These are phyloP conservation scores for Arbutus unedo DNA, from an alignment of 148 eudicot species.

Conservation along the genomic window DNA sequence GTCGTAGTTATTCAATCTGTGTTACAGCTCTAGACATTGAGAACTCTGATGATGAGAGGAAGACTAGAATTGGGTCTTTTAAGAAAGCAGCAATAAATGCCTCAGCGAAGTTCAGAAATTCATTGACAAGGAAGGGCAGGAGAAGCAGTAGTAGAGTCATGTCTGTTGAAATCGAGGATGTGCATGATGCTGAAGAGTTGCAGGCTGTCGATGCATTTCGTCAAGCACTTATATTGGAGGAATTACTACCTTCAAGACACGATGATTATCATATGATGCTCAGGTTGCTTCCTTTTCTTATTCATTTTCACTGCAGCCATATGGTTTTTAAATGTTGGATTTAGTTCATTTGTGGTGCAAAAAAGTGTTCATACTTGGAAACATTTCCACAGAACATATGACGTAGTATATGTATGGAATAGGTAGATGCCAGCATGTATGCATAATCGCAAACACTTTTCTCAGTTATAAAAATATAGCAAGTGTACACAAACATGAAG, in stretches of 20 bases:
- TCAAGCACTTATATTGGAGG: constrained; percentile 49
- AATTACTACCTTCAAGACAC: constrained; percentile 47
- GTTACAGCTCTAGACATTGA: constrained; percentile 26
- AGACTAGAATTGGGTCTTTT: constrained; percentile 59
- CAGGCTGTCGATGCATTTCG: constrained; percentile 56
- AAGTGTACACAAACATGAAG: not conserved
- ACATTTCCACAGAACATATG: not conserved
- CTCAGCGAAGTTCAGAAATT: constrained; percentile 77
- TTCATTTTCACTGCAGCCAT: not conserved
- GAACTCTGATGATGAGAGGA: constrained; percentile 56
- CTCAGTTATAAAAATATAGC: not conserved
- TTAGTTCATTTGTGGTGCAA: not conserved
- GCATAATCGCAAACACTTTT: not conserved
- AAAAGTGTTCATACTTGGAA: not conserved
- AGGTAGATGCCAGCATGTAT: not conserved
- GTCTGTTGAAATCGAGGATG: constrained; percentile 64
- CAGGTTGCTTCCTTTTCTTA: constrained; percentile 34
- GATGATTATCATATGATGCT: constrained; percentile 74
- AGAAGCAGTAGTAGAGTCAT: constrained; percentile 87
- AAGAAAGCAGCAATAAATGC: constrained; percentile 73
- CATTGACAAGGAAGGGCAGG: constrained; percentile 67
- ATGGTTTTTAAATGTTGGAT: not conserved
- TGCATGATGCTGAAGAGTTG: constrained; percentile 64
- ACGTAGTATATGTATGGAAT: not conserved
- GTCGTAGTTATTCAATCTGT: not conserved